Conservation (phyloP, 441 rosid species). For the Pelargonium myrrhifolium region DNA sequence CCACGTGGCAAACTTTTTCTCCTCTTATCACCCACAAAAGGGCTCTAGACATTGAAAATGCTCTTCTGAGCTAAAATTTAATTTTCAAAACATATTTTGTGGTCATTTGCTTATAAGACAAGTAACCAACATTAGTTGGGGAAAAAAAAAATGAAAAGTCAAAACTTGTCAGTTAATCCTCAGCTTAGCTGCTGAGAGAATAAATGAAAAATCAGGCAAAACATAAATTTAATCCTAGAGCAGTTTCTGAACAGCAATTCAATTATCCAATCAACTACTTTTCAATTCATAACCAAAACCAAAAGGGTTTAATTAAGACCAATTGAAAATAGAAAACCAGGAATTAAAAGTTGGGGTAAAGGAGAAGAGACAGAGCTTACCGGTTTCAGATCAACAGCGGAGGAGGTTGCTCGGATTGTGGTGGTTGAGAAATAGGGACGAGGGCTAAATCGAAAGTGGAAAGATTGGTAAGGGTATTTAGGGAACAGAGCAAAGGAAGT, state of each 20-base stretch:
- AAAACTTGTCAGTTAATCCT: background rate
- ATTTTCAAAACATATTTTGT: background rate
- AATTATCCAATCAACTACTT: no score
- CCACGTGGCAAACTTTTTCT: no score
- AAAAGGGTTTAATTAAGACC: no score
- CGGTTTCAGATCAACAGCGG: slow-evolving; percentile 31
- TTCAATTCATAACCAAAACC: no score
- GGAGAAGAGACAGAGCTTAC: slow-evolving; percentile 20
- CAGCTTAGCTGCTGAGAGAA: background rate
- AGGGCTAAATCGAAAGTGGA: no score
- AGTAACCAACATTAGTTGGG: background rate
- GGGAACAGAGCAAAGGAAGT: slow-evolving; percentile 29
- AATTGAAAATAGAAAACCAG: no score
- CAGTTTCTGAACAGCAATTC: background rate
- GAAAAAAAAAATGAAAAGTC: background rate
- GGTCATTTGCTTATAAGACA: background rate
- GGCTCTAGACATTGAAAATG: no score
- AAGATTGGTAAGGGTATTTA: slow-evolving; percentile 33
- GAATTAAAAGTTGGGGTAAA: background rate
- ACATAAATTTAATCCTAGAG: background rate
- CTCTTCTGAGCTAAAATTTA: no score
- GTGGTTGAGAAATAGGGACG: slow-evolving; percentile 32
- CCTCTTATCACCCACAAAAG: no score
- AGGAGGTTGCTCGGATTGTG: slow-evolving; percentile 28
- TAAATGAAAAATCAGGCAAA: background rate